Conservation (phyloP, 192 early-diverging fungal genomes). For the Podila verticillata region DNA sequence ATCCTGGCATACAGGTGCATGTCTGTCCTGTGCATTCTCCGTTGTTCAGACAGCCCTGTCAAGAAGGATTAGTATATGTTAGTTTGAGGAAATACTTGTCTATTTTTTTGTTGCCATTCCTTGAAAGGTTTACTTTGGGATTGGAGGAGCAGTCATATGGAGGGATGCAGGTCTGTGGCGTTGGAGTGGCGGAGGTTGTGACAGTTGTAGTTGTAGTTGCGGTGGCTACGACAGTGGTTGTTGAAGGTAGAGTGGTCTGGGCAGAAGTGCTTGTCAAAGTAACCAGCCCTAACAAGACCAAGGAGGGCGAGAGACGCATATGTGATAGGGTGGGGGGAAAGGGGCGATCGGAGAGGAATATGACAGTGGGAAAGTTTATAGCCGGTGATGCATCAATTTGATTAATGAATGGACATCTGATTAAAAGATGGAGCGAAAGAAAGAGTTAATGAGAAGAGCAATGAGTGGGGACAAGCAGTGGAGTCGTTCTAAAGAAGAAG, state of each 20-base stretch:
- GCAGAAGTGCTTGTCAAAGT: neutral
- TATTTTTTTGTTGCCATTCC: neutral
- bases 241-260: too few relatives aligned
- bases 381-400: too few relatives aligned
- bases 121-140: conserved; percentile 30
- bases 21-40: conserved; percentile 12
- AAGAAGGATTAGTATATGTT: neutral
- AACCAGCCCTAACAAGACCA: neutral
- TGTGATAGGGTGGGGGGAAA: neutral
- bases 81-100: too few relatives aligned
- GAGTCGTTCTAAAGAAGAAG: neutral
- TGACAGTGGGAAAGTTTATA: too few relatives aligned
- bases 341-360: too few relatives aligned
- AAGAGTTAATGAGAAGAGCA: neutral
- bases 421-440: neutral
- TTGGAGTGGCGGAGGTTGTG: conserved; percentile 3
- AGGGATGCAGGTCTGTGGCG: conserved; percentile 9
- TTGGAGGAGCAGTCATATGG: conserved; percentile 26
- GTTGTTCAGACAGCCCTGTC: conserved; percentile 38
- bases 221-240: neutral
- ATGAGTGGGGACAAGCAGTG: neutral
- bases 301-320: neutral
- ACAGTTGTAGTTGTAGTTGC: neutral
- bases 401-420: neutral
- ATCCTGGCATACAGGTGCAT: conserved; percentile 27